Evolutionary conservation across 305 asterid species (phyloP).

Genomic region (Solanum chacoense): DNA sequence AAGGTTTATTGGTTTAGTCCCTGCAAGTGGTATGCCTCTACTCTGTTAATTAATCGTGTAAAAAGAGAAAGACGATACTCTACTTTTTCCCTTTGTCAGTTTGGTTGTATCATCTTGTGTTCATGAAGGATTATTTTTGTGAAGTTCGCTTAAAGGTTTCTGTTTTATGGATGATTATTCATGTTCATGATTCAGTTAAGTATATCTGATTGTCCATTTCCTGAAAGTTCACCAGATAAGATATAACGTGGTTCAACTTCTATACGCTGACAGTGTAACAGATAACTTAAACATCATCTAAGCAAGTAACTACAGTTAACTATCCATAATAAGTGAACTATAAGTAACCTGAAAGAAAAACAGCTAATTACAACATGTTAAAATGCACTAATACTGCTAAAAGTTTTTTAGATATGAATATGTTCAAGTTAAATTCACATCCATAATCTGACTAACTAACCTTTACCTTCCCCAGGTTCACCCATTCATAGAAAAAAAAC

Average conservation of each 20-base stretch:
- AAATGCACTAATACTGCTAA: neutral
- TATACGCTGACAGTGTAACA: neutral
- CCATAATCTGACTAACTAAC: neutral
- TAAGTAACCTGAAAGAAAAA: neutral
- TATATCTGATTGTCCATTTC: neutral
- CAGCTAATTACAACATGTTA: neutral
- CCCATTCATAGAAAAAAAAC: neutral
- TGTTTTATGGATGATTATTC: neutral
- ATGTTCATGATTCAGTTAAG: neutral
- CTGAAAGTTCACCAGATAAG: neutral
- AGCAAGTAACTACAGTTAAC: neutral
- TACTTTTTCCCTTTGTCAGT: neutral
- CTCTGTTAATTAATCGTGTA: neutral
- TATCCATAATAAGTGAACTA: neutral
- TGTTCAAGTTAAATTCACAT: neutral
- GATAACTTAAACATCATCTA: neutral
- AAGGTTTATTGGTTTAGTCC: slow-evolving; percentile 4
- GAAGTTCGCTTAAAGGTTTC: neutral
- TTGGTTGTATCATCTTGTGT: neutral
- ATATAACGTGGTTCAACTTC: neutral
- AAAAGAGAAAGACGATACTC: neutral
- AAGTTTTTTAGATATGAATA: neutral
- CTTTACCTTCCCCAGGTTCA: neutral
- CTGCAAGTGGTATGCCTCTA: neutral
- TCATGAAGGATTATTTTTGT: neutral